Conservation (phyloP, 441 rosid species). For the Metrosideros polymorpha region DNA sequence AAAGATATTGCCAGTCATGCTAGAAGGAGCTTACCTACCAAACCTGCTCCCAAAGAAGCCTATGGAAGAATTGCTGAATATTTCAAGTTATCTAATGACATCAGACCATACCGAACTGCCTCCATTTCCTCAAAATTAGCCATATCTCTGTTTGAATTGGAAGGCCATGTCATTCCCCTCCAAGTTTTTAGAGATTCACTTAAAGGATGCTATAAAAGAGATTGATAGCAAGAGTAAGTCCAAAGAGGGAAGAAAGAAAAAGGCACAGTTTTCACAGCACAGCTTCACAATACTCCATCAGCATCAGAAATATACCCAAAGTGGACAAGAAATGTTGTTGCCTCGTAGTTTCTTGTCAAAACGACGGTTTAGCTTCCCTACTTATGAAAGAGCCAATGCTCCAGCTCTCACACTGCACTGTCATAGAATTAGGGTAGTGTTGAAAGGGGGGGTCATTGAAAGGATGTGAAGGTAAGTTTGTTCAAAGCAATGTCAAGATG, state of each 20-base stretch:
- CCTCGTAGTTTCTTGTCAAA: neutral
- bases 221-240: too few species aligned
- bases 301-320: neutral
- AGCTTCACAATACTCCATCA: neutral
- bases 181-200: neutral
- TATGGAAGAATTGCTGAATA: neutral
- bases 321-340: neutral
- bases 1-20: neutral
- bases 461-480: neutral
- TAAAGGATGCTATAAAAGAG: neutral
- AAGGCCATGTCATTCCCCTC: neutral
- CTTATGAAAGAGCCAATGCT: neutral
- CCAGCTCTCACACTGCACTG: neutral
- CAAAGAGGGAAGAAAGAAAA: neutral
- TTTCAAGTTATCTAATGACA: neutral
- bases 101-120: neutral
- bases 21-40: neutral
- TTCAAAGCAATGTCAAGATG: neutral
- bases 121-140: neutral
- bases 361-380: neutral
- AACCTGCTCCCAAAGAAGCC: neutral
- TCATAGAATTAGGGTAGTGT: neutral
- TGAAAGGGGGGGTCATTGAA: neutral
- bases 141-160: neutral
- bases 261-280: neutral